Base-by-base conservation (phyloP, 1,139 yeast genomes). In the Pneumocystis jirovecii region DNA sequence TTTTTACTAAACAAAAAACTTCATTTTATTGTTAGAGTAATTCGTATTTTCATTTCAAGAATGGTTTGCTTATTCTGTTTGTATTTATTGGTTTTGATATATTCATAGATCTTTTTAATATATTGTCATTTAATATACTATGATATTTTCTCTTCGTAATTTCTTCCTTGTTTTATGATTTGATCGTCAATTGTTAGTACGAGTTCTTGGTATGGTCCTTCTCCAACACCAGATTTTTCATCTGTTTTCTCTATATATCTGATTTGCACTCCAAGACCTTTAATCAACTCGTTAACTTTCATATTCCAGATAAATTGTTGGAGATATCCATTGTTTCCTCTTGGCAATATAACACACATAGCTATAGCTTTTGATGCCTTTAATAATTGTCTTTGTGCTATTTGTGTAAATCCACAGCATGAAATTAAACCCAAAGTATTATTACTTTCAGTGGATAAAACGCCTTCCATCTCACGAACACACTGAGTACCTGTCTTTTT, bases 401-500 rank as follows among this genome's bases (percentile, higher is more conserved):
- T 63, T 29, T 61, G 31, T n/a, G 69, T 68, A 19, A 60, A 61
- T 5, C 70, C 66, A 63, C 60, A 59, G 25, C 60, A 50, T 6
- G 69, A 66, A 12, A 68, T 70, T 35, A 69, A 65, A 1, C 69
- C 70, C 8, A 69, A 61, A n/a, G 68, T 65, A 19, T 60, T 56
- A 12, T 60, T 19, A 5, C 61, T 57, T 25, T 61, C 65, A 17
- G 34, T 44, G 3, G 62, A 65, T 3, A 64, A 61, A 17, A 68
- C 67, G 35, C 71, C 71, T 35, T 66, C 69, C 15, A 70, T 65
- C 56, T 70, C 71, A 25, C 71, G 63, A n/a, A 70, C 62, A 65
- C 61, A 63, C 15, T 61, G 45, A n/a, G 66, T 65, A 3, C 69
- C 68, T 1, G 68, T 68, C 39, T 67, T 67, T 17, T 60, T 61